phyloP scores from a whole-genome alignment of 75 land plant species.

The Sequoia sempervirens region DNA sequence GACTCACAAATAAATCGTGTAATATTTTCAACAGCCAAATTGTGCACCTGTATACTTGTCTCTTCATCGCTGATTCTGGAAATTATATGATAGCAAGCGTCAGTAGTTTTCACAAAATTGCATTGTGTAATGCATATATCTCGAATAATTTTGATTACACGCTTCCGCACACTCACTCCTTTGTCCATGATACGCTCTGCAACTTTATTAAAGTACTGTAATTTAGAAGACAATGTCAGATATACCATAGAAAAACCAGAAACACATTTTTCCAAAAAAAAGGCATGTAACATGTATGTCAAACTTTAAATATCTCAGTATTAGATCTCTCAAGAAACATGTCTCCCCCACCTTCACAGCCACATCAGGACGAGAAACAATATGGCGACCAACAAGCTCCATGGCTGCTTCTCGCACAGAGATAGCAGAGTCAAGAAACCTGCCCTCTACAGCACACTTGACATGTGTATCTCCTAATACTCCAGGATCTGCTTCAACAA shows the following conservation, averaged over 20 bases:
- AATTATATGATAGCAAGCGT: constrained; percentile 83
- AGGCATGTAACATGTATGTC: neutral
- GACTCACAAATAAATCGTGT: neutral
- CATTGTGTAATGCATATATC: constrained; percentile 79
- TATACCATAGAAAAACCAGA: neutral
- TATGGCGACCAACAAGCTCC: constrained; percentile 97
- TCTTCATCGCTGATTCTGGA: constrained; percentile 99
- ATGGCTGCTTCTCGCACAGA: constrained; percentile 98
- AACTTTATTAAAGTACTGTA: constrained; percentile 93
- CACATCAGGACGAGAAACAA: constrained; percentile 95
- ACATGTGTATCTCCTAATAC: constrained; percentile 87
- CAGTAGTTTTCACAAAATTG: constrained; percentile 64
- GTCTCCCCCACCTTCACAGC: constrained; percentile 64
- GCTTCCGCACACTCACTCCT: constrained; percentile 97
- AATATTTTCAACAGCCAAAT: neutral
- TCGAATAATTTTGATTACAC: constrained; percentile 90
- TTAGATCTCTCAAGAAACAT: neutral
- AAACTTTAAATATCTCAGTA: neutral
- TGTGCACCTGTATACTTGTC: constrained; percentile 80
- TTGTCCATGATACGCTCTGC: constrained; percentile 97
- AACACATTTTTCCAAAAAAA: constrained; percentile 4
- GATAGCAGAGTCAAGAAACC: constrained; percentile 94
- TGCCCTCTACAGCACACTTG: constrained; percentile 95
- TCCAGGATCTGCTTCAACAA: constrained; percentile 99
- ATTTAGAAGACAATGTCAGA: neutral